These are phyloP conservation scores for Tetrapisispora taiwanensis DNA, from an alignment of 805 yeast species.

Conservation along the genomic window DNA sequence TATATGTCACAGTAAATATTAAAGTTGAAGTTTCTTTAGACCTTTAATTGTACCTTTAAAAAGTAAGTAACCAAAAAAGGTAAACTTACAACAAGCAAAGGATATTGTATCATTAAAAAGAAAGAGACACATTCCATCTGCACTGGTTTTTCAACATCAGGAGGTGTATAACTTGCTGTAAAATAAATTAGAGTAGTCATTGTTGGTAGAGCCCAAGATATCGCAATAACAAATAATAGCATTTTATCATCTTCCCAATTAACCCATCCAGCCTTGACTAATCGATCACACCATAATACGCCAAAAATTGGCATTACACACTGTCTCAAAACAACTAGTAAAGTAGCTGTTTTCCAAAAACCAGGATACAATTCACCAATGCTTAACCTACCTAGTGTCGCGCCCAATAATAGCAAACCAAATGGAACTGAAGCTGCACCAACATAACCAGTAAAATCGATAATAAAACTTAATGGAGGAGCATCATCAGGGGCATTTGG, in stretches of 20 bases:
- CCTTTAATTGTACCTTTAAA: constrained; percentile 27
- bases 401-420: constrained; percentile 78
- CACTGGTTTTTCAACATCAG: constrained; percentile 32
- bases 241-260: constrained; percentile 38
- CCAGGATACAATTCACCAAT: constrained; percentile 55
- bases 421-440: constrained; percentile 88
- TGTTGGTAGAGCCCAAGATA: constrained; percentile 75
- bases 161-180: constrained; percentile 81
- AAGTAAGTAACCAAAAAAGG: constrained; percentile 46
- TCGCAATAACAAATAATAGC: constrained; percentile 62
- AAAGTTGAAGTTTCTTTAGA: constrained; percentile 7
- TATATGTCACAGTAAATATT: no score
- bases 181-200: constrained; percentile 84
- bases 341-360: constrained; percentile 53
- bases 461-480: constrained; percentile 79
- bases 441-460: constrained; percentile 70
- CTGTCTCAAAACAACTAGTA: constrained; percentile 48
- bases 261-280: constrained; percentile 60
- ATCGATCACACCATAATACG: constrained; percentile 48
- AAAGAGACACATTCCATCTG: constrained; percentile 83
- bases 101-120: constrained; percentile 63
- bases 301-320: constrained; percentile 78
- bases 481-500: constrained; percentile 74
- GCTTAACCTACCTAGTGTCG: constrained; percentile 70
- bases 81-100: constrained; percentile 53